Evolutionary conservation across 345 rosid genomes (phyloP), one percentile per base, ranked within the genome.

Genomic region (Eutrema heterophyllum): DNA sequence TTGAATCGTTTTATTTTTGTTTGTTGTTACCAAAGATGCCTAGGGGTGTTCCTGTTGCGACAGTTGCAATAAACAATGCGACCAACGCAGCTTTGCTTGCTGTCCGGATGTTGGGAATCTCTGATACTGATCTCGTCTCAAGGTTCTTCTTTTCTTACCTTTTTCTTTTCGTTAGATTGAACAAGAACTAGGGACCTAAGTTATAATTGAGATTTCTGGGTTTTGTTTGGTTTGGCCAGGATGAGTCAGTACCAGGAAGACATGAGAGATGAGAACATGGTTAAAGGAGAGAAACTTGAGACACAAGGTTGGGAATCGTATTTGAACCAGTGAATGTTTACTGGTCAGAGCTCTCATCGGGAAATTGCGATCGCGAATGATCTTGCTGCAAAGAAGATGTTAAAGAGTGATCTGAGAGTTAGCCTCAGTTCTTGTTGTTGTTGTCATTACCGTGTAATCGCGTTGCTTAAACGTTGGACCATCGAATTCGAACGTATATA

Each of bases 11-110:
- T 44, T 14, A n/a, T 3, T 1, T 32, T n/a, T 27, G 57, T 51
- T 7, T 30, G 6, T 30, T 6, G 9, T 50, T 29, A 44, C 36
- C 45, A 64, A 86, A 90, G 98, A 92, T 95, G 99, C 97, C 92
- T 2, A 86, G 94, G 68, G 98, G 98, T 50, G 98, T 95, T 26
- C 99, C 98, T 18, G 96, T 92, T 14, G 99, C 98, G 1, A 92
- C 94, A 2, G 98, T 95, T 18, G 99, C 98, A 54, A 83, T 92
- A 52, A 87, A 92, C 76, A 92, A 92, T 54, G 89, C 98, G 5
- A 88, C 91, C 32, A 89, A 89, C 60, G 97, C 99, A 5, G 97
- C 96, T 32, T 81, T 95, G 75, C 82, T 95, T 43, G 91, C 97
- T 1, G 86, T 92, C 29, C 80, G 94, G 83, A 86, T 89, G 79